Base-by-base conservation (phyloP, 305 asterid species). In the Petunia hybrid region DNA sequence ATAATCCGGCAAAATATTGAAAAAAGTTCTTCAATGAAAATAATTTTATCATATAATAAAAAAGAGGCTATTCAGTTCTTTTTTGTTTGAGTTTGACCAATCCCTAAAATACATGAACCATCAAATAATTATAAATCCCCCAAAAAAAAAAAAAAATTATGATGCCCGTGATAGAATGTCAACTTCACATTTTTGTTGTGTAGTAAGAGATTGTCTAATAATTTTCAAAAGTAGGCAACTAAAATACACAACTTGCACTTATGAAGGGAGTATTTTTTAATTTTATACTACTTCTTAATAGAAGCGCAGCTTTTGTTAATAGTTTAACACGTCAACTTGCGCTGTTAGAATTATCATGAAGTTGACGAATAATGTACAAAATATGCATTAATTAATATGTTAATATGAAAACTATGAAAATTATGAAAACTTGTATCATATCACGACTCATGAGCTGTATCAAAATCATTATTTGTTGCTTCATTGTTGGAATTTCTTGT, bases 371-470 rank as follows among this genome's bases (percentile, higher is more conserved):
- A 62, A 35, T 9, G n/a, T 62, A 8, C 43, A 63, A 8, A 35
- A 2, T n/a, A 35, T 62, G 42, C 69, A 10, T 36, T 31, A 36
- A 8, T 36, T 35, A 64, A 64, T 8, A 64, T 64, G 16, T 64
- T 2, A 1, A 22, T 22, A 22, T 22, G 31, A 22, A 22, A 22
- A 22, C 14, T 43, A 43, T 0, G 45, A 69, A 22, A 31, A 7
- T 8, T 16, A 68, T 68, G 9, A 43, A 69, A 69, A 22, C 5
- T 69, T 16, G 31, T 31, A 36, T 2, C 78, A 12, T 73, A 51
- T 51, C 78, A 73, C 63, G 78, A 73, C 46, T 73, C 0, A 3
- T 73, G 78, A 73, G 78, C 14, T 73, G 78, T 73, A 13, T 73
- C 78, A 73, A 73, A 51, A 48, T 73, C 14, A 51, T 51, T 46